Base-by-base conservation (phyloP, 495 filamentous ascomycete species). In the Lasiosphaeris hirsuta region DNA sequence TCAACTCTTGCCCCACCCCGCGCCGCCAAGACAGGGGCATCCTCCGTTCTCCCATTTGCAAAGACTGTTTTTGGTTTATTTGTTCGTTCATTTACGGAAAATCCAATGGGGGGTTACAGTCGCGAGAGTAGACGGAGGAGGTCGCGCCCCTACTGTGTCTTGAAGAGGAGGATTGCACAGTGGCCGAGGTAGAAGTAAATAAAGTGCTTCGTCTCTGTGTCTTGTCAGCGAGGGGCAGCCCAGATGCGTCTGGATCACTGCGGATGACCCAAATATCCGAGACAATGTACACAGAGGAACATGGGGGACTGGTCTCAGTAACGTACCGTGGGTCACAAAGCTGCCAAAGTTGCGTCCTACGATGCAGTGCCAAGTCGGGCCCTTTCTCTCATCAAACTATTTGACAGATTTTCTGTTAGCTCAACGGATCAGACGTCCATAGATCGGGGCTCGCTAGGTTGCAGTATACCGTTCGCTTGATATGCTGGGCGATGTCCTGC, bases 111-210 rank as follows among this genome's bases (percentile, higher is more conserved):
- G 11, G 15, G n/a, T 47, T 52, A 61, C 49, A 61, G 53, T 14
- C 37, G 36, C 34, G 59, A 52, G 54, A 61, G 54, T 14, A 61
- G 47, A 52, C 48, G 59, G 48, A 57, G 42, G 59, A 61, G 54
- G 36, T 15, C 54, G 47, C 54, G 59, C 42, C 42, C 54, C 54
- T 84, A 97, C 81, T 97, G 92, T 19, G 94, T 99, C 84, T 99
- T 99, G 84, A 97, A 99, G 53, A 99, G 86, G 42, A 99, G 86
- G 66, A 99, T 97, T 15, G 94, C 94, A 72, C 90, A 96, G 80
- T 97, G 94, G 47, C 94, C 94, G 58, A 97, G 89, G 77, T 97
- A 97, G 82, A 99, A 99, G 80, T 99, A 99, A 70, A 97, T 97
- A 79, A 99, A 99, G 75, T 99, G 94, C 76, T 96, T 96, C 40